Evolutionary conservation across 1,139 yeast genomes (phyloP), one percentile per base, ranked within the genome.

Genomic region (Taphrina flavorubra): DNA sequence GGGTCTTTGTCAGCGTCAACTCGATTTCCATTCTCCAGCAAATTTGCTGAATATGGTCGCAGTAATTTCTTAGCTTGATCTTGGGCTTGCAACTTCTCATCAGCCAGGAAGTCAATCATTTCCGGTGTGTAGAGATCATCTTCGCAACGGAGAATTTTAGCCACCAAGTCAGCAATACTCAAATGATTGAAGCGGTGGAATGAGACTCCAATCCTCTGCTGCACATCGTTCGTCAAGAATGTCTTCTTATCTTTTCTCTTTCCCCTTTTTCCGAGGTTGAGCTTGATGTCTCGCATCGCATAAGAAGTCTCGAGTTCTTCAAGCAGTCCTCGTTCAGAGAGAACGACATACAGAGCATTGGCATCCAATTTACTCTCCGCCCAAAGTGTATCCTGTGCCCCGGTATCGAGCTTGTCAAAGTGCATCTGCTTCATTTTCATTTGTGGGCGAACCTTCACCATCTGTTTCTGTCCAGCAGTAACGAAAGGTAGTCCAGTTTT

Each of bases 121-220:
- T 90, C 89, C 6, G 83, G 77, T 73, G 88, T 91, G 49, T 83
- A 84, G 59, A 91, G 72, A 18, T 92, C 84, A 13, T 89, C 94
- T 70, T 89, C 89, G 78, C 99, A 94, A 36, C 80, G 81, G 62
- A 94, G 79, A 0, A 94, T 86, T 76, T 87, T 88, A 13, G 72
- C 65, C 1, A 91, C 86, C 61, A 94, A 82, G 42, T 84, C 88
- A 8, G 83, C 86, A 18, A 88, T 96, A 1, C 86, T 76, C 67
- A 85, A 75, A 71, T 81, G 81, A 2, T 91, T 84, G 79, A 87
- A 90, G 83, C 88, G 85, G 76, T 94, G 98, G 70, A 94, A 80
- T 74, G 92, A 92, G 75, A 94, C 94, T 55, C 97, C 98, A 80
- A 94, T 91, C 74, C 90, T 96, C 76, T 88, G 94, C 0, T 96